Evolutionary conservation across 2,329 filamentous ascomycete species (phyloP).

Genomic region (Lomentospora prolificans): DNA sequence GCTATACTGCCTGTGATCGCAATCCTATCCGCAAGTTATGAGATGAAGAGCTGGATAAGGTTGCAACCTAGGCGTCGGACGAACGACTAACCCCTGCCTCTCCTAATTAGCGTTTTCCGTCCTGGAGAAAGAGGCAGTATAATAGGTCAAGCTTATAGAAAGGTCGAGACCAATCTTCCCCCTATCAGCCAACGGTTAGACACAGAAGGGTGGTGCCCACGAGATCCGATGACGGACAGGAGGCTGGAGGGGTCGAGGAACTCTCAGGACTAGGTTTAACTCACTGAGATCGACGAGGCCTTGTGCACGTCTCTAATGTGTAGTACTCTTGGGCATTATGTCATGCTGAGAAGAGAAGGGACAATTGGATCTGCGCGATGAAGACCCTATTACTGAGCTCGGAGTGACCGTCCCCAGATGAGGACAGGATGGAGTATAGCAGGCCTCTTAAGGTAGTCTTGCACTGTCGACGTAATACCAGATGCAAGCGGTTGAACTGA

Average conservation of each 20-base stretch:
- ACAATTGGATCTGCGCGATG: background rate
- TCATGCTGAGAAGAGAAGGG: conserved; percentile 2
- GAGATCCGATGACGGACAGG: background rate
- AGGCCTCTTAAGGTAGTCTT: background rate
- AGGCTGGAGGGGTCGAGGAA: background rate
- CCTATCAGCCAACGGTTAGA: background rate
- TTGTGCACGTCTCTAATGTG: background rate
- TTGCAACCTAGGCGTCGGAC: background rate
- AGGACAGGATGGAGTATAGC: conserved; percentile 4
- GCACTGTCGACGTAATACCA: background rate
- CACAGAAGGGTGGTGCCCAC: background rate
- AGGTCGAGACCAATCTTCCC: background rate
- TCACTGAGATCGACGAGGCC: background rate
- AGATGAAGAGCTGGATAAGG: background rate
- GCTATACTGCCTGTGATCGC: too few species aligned
- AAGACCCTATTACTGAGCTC: conserved; percentile 4
- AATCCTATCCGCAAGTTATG: background rate
- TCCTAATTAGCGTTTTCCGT: background rate
- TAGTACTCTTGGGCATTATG: background rate
- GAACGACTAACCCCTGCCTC: background rate
- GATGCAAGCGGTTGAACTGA: background rate
- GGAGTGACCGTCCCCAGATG: conserved; percentile 4
- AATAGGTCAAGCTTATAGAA: background rate
- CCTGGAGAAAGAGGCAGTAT: background rate
- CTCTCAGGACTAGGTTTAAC: background rate